phyloP scores from a whole-genome alignment of 2,329 filamentous ascomycete species.

The Calonectria ilicicola region DNA sequence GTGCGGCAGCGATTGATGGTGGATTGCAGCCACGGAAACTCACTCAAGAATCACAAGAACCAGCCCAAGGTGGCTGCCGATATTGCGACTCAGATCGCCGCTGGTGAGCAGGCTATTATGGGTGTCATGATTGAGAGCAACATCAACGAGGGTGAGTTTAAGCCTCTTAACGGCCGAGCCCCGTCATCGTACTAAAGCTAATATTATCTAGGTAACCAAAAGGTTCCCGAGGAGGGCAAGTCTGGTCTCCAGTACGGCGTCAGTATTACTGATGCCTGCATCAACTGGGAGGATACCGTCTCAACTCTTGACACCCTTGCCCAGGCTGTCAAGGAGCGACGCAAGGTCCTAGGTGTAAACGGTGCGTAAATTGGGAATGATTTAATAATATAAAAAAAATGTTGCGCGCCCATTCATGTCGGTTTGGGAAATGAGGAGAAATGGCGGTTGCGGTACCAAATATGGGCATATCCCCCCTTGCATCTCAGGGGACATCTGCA shows the following conservation, averaged over 20 bases:
- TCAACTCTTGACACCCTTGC: slow-evolving; percentile 82
- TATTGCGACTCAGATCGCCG: slow-evolving; percentile 85
- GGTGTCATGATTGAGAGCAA: slow-evolving; percentile 99
- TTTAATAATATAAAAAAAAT: not conserved
- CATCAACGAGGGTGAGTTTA: slow-evolving; percentile 84
- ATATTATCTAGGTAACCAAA: slow-evolving; percentile 76
- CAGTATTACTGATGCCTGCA: slow-evolving; percentile 97
- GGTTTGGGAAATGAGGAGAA: not conserved
- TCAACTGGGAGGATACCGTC: slow-evolving; percentile 92
- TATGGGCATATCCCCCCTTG: slow-evolving; percentile 6
- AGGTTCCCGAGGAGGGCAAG: slow-evolving; percentile 89
- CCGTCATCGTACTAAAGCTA: slow-evolving; percentile 29
- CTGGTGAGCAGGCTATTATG: slow-evolving; percentile 89
- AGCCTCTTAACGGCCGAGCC: not conserved
- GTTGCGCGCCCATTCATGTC: not conserved
- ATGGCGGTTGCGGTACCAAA: not conserved
- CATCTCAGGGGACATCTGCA: not conserved
- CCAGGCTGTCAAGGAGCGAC: slow-evolving; percentile 77
- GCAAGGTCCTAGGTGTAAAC: slow-evolving; percentile 43
- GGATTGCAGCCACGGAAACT: slow-evolving; percentile 98
- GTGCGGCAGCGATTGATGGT: slow-evolving; percentile 89
- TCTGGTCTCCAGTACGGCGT: slow-evolving; percentile 90
- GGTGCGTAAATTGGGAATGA: slow-evolving; percentile 23
- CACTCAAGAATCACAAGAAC: slow-evolving; percentile 95
- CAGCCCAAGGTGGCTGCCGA: slow-evolving; percentile 91